These are phyloP conservation scores for Schizonepeta tenuifolia DNA, from an alignment of 257 asterid genomes.

Conservation along the genomic window DNA sequence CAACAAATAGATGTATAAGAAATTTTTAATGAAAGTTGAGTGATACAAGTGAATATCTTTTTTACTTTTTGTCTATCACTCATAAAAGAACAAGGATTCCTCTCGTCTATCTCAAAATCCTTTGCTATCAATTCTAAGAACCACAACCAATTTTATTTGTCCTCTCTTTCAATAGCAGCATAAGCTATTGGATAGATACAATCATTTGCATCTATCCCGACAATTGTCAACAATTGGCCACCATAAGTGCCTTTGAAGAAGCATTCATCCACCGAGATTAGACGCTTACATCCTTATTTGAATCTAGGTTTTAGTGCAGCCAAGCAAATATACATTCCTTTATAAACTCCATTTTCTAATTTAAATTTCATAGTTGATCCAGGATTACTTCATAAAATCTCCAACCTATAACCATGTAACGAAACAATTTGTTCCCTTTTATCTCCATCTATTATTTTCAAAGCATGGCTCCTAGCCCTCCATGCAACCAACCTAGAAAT, in stretches of 20 bases:
- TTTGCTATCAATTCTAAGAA: neutral
- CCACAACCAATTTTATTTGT: constrained; percentile 11
- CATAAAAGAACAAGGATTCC: neutral
- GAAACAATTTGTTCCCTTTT: neutral
- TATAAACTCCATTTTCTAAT: neutral
- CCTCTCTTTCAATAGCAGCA: neutral
- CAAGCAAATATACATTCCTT: neutral
- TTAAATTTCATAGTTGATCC: constrained; percentile 10
- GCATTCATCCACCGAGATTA: constrained; percentile 1
- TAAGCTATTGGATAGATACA: constrained; percentile 5
- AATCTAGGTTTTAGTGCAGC: neutral
- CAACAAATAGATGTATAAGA: neutral
- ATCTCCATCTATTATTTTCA: constrained; percentile 14
- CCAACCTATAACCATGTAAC: neutral
- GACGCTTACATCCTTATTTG: neutral
- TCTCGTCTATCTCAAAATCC: neutral
- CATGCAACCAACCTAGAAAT: constrained; percentile 9
- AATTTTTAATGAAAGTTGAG: neutral
- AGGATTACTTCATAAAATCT: neutral
- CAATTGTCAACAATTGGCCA: neutral
- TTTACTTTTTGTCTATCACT: constrained; percentile 16
- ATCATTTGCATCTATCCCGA: constrained; percentile 5
- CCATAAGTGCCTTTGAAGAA: neutral
- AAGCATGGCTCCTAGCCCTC: neutral
- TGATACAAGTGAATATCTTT: neutral